Evolutionary conservation across 805 yeast species (phyloP), one percentile per base, ranked within the genome.

Genomic region (Cyberlindnera sargentensis): DNA sequence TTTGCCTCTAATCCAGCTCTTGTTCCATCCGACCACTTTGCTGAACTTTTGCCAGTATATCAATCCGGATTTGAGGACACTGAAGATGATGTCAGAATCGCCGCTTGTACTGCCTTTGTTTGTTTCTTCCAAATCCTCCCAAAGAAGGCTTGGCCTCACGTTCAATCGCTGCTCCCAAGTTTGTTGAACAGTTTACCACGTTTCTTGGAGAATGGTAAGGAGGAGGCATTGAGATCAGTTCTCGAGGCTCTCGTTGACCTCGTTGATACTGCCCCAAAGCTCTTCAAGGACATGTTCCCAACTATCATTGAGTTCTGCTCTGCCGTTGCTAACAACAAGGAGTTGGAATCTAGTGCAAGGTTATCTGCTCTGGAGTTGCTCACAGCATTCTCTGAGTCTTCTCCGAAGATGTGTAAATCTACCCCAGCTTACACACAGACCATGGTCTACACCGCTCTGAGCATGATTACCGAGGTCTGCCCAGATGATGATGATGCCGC

Each of bases 341-440:
- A 86, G 23, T 67, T 89, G 52, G 97, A 88, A 27, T 73, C 88
- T 23, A 66, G 70, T 39, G 82, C 96, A 4, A 78, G 99, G 59
- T 71, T 87, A 55, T 83, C 93, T 1, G 93, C 96, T 4, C 68
- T 93, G 49, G 99, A 93, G 66, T 73, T 93, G 45, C 70, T 89
- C 53, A 86, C 95, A 5, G 84, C 95, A 0, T 93, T 93, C 60
- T 79, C 93, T 47, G 99, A 93, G 61, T 84, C 85, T 26, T 84
- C 96, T 8, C 98, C 99, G 33, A 81, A 80, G 41, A 93, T 93
- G 99, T 91, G 98, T 69, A 85, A 85, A 60, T 66, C 79, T 30
- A 86, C 86, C 53, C 73, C 82, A 6, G 66, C 75, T 6, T 93
- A 89, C 63, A 78, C 91, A 1, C 73, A 77, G 39, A 70, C 81